A percentile compares a stretch with the other conserved stretches of the same genome.
phyloP scores from a whole-genome alignment of 352 stramenopile species.

The Pythium oligandrum region DNA sequence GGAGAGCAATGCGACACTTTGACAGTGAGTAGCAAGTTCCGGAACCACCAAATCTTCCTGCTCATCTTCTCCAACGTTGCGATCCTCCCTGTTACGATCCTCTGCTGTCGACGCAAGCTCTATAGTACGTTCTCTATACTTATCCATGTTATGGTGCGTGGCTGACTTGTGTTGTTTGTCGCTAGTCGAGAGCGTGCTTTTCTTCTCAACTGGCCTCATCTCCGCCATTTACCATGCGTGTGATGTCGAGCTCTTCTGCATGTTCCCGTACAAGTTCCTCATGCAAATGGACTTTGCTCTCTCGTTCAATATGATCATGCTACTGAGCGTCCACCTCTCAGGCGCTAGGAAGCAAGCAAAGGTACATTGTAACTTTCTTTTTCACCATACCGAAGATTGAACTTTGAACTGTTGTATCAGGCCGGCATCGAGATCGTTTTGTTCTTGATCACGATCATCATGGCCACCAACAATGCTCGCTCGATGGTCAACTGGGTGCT shows the following conservation, averaged over 20 bases:
- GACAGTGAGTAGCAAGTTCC: conserved; percentile 13
- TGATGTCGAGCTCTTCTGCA: conserved; percentile 27
- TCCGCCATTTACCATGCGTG: conserved; percentile 36
- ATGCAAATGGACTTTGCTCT: conserved; percentile 40
- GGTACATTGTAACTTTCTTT: conserved; percentile 8
- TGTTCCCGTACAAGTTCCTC: conserved; percentile 31
- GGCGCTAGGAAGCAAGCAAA: conserved; percentile 35
- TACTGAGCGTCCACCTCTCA: conserved; percentile 32
- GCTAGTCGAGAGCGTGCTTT: conserved; percentile 33
- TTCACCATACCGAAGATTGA: background rate
- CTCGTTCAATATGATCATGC: conserved; percentile 39
- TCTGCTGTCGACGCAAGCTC: conserved; percentile 27
- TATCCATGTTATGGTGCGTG: background rate
- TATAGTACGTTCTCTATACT: conserved; percentile 19
- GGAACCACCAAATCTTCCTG: conserved; percentile 23
- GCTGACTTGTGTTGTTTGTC: background rate
- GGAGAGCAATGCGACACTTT: conserved; percentile 23
- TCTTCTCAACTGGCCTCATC: conserved; percentile 22
- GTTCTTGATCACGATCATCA: conserved; percentile 28
- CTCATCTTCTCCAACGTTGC: conserved; percentile 30
- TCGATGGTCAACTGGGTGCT: conserved; percentile 34
- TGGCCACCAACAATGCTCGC: conserved; percentile 25
- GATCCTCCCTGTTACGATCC: conserved; percentile 24
- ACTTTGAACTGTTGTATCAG: conserved; percentile 7
- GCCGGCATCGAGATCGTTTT: conserved; percentile 28